A percentile compares a stretch with the other conserved stretches of the same genome.
phyloP scores from a whole-genome alignment of 768 basidiomycete genomes.

The Suillus clintonianus region DNA sequence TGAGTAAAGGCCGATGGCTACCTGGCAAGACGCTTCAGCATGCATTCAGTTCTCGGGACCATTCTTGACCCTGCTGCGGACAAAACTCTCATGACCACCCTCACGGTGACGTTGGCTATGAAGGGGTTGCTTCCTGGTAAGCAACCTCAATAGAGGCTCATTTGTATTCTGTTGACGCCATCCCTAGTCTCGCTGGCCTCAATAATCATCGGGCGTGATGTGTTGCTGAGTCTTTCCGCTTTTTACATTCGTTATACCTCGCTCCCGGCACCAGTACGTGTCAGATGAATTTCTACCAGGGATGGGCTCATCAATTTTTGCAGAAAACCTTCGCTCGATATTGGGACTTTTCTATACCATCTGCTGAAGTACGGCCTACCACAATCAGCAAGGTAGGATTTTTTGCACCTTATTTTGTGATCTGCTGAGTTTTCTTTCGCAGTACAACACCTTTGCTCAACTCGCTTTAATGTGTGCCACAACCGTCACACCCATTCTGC shows the following conservation, averaged over 20 bases:
- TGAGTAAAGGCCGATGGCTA: slow-evolving; percentile 80
- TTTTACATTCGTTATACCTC: slow-evolving; percentile 94
- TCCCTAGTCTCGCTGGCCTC: slow-evolving; percentile 79
- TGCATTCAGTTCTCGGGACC: slow-evolving; percentile 90
- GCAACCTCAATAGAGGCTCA: slow-evolving; percentile 23
- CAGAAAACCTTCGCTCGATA: slow-evolving; percentile 92
- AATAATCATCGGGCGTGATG: slow-evolving; percentile 88
- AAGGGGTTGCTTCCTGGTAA: slow-evolving; percentile 81
- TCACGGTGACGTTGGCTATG: slow-evolving; percentile 84
- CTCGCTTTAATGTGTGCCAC: slow-evolving; percentile 88
- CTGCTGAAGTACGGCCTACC: slow-evolving; percentile 93
- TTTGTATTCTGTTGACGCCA: background rate
- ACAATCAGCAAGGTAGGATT: slow-evolving; percentile 81
- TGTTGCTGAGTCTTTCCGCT: slow-evolving; percentile 81
- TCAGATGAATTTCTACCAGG: background rate
- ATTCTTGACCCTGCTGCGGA: slow-evolving; percentile 98
- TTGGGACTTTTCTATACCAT: slow-evolving; percentile 95
- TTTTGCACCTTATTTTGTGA: background rate
- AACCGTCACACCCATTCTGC: slow-evolving; percentile 80
- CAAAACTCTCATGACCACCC: slow-evolving; percentile 92
- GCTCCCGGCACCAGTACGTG: slow-evolving; percentile 74
- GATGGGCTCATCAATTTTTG: background rate
- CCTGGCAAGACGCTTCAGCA: slow-evolving; percentile 82
- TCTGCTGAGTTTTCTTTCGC: slow-evolving; percentile 7
- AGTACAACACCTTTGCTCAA: slow-evolving; percentile 94